Evolutionary conservation across 1,139 yeast species (phyloP).

Genomic region (Komagataea norvegica): DNA sequence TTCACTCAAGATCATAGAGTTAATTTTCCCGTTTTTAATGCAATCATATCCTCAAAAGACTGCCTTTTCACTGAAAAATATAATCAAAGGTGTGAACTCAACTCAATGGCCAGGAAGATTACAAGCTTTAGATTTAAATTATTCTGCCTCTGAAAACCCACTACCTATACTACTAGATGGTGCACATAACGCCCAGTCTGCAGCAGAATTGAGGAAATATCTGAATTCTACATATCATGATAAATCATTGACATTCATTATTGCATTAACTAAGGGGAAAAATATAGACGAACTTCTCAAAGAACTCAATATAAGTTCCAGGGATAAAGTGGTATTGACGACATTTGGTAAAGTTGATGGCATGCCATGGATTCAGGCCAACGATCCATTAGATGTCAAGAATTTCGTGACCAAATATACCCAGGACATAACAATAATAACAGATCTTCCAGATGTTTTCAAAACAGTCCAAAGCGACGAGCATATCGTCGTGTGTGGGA

Average conservation of each 20-base stretch:
- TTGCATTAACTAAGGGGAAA: constrained; percentile 78
- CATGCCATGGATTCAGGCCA: constrained; percentile 86
- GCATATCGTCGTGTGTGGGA: constrained; percentile 68
- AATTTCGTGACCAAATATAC: constrained; percentile 32
- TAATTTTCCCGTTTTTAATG: constrained; percentile 30
- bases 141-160: constrained; percentile 12
- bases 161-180: constrained; percentile 67
- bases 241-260: constrained; percentile 50
- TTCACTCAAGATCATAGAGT: constrained; percentile 55
- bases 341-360: constrained; percentile 67
- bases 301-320: constrained; percentile 39
- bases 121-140: constrained; percentile 37
- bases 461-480: constrained; percentile 19
- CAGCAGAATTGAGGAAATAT: constrained; percentile 54
- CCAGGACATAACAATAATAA: constrained; percentile 27
- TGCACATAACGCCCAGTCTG: constrained; percentile 88
- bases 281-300: constrained; percentile 47
- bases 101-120: constrained; percentile 64
- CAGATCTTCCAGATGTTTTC: constrained; percentile 19
- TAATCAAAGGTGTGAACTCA: constrained; percentile 46
- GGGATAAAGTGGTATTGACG: constrained; percentile 59
- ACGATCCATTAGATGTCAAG: constrained; percentile 37
- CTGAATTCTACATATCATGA: constrained; percentile 28
- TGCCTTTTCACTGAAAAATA: constrained; percentile 31
- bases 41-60: constrained; percentile 18